Conservation (phyloP, 2,329 filamentous ascomycete genomes). For the Verticillium tricorpus region DNA sequence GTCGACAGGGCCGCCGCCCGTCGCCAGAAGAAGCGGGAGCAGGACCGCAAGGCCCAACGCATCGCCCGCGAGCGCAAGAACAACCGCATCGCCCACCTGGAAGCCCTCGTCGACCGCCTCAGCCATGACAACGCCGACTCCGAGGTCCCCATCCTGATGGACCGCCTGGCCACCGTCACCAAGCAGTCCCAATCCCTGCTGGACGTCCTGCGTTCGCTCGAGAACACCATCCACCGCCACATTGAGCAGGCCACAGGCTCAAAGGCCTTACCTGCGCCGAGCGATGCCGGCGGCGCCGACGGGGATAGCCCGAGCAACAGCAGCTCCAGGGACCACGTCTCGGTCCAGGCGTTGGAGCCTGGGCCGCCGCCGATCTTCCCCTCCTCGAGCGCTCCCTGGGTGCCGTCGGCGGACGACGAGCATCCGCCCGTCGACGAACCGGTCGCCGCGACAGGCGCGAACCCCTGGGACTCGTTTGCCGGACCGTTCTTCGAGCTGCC, state of each 20-base stretch:
- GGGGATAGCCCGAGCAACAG: not conserved
- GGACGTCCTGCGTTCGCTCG: constrained; percentile 11
- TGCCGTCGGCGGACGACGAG: not conserved
- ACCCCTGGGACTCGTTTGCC: not conserved
- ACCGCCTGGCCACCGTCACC: constrained; percentile 19
- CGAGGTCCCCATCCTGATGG: constrained; percentile 18
- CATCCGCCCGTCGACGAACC: not conserved
- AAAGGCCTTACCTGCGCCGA: not conserved
- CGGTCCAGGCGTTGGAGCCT: not conserved
- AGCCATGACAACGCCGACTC: constrained; percentile 19
- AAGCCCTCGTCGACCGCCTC: constrained; percentile 21
- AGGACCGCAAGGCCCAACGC: constrained; percentile 25
- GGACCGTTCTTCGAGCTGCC: not conserved
- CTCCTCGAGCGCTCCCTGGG: not conserved
- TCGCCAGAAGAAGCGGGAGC: constrained; percentile 24
- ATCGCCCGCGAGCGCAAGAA: constrained; percentile 25
- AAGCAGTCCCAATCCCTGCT: constrained; percentile 17
- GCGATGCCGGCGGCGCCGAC: not conserved
- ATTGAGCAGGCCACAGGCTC: constrained; percentile 2
- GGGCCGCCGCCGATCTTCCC: not conserved
- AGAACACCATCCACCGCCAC: constrained; percentile 10
- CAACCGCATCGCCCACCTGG: constrained; percentile 24
- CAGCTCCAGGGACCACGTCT: not conserved
- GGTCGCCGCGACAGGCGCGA: not conserved
- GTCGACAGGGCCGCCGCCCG: constrained; percentile 11